phyloP scores from a whole-genome alignment of 257 asterid species.

The Anisodus tanguticus region DNA sequence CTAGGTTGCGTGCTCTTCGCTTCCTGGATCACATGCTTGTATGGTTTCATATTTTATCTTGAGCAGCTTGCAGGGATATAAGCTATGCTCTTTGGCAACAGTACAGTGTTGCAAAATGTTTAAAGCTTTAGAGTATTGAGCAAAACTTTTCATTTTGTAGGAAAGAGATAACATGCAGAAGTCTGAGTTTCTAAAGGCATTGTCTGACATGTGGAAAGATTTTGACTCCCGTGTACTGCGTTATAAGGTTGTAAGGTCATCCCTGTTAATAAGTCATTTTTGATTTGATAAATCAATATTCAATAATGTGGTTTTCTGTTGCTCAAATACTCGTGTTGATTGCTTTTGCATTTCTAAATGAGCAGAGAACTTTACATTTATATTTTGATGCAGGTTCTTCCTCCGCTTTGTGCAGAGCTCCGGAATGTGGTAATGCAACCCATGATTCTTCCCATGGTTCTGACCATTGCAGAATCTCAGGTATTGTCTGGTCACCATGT shows the following conservation, averaged over 20 bases:
- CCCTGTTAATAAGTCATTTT: constrained; percentile 14
- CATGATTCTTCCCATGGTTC: constrained; percentile 98
- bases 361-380: constrained; percentile 33
- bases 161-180: constrained; percentile 99
- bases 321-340: constrained; percentile 28
- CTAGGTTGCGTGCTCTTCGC: constrained; percentile 99
- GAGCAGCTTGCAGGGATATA: constrained; percentile 19
- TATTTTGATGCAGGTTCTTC: constrained; percentile 77
- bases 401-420: constrained; percentile 99
- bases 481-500: constrained; percentile 46
- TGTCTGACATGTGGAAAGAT: constrained; percentile 99
- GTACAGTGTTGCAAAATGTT: constrained; percentile 30
- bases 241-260: constrained; percentile 69
- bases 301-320: neutral
- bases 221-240: constrained; percentile 97
- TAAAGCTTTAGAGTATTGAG: constrained; percentile 3
- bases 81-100: constrained; percentile 23
- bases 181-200: constrained; percentile 93
- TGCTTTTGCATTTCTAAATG: constrained; percentile 33
- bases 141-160: constrained; percentile 54
- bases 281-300: constrained; percentile 6
- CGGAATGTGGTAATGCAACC: constrained; percentile 99
- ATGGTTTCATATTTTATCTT: constrained; percentile 32
- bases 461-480: constrained; percentile 98
- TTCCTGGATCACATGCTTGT: constrained; percentile 98